phyloP scores from a whole-genome alignment of 441 rosid species.

The Corymbia citriodora region DNA sequence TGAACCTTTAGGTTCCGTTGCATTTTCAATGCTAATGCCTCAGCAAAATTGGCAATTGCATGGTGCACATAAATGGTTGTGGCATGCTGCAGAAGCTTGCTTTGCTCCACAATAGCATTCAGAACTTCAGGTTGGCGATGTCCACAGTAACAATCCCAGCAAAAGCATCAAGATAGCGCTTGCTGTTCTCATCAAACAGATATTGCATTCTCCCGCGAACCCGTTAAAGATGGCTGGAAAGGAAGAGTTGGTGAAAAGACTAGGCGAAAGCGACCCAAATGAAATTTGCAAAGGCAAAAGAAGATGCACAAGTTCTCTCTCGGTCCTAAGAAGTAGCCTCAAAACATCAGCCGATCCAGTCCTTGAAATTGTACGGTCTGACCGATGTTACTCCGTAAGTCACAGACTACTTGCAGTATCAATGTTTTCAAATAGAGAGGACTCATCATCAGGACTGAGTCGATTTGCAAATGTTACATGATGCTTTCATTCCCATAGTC shows the following conservation, averaged over 20 bases:
- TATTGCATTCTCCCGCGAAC: conserved; percentile 35
- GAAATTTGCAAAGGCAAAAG: not conserved
- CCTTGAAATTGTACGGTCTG: not conserved
- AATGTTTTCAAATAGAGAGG: not conserved
- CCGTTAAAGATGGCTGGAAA: not conserved
- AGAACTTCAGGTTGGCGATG: conserved; percentile 86
- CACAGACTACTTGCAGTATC: not conserved
- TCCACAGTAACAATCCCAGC: conserved; percentile 91
- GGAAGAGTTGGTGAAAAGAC: not conserved
- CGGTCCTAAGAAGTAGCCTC: not conserved
- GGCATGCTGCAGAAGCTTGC: conserved; percentile 85
- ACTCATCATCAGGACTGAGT: not conserved
- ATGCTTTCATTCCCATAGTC: not conserved
- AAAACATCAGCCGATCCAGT: not conserved
- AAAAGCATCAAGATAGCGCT: conserved; percentile 75
- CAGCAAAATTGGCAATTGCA: conserved; percentile 80
- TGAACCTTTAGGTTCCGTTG: conserved; percentile 82
- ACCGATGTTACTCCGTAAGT: not conserved
- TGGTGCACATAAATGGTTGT: conserved; percentile 86
- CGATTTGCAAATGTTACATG: not conserved
- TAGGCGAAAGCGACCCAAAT: not conserved
- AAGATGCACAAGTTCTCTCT: not conserved
- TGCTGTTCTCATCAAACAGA: conserved; percentile 76
- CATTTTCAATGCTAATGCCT: conserved; percentile 86
- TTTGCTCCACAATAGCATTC: conserved; percentile 65